Percentiles rank a stretch among this genome's conserved stretches.
Evolutionary conservation across 805 yeast species (phyloP).

Genomic region (Ogataea polymorpha): DNA sequence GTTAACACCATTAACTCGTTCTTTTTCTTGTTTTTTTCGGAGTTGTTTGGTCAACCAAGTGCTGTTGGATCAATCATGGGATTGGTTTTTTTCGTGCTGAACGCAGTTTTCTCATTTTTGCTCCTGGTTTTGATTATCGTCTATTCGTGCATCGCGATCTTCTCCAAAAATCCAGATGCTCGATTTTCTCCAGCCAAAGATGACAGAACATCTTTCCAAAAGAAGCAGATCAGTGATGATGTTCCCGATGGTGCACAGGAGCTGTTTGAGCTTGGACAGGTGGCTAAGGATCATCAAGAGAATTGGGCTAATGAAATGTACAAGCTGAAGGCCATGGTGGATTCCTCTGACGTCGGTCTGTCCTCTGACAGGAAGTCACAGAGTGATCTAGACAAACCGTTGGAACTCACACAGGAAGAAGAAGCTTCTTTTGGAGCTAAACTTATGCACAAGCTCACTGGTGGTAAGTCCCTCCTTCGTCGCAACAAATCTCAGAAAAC

Average conservation of each 20-base stretch:
- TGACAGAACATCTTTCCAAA: slow-evolving; percentile 88
- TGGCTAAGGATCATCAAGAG: slow-evolving; percentile 77
- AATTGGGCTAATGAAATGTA: slow-evolving; percentile 72
- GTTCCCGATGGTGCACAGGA: slow-evolving; percentile 41
- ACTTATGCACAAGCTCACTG: slow-evolving; percentile 41
- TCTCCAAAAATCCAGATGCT: slow-evolving; percentile 84
- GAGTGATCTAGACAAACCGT: slow-evolving; percentile 25
- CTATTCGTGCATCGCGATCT: slow-evolving; percentile 56
- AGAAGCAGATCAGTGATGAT: slow-evolving; percentile 18
- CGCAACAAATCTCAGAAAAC: slow-evolving; percentile 19
- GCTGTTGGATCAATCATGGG: slow-evolving; percentile 86
- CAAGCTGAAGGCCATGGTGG: slow-evolving; percentile 39
- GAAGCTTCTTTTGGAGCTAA: slow-evolving; percentile 38
- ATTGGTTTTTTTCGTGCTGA: slow-evolving; percentile 81
- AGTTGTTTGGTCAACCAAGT: slow-evolving; percentile 76
- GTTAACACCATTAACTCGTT: slow-evolving; percentile 78
- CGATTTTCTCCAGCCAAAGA: slow-evolving; percentile 86
- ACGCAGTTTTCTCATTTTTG: slow-evolving; percentile 82
- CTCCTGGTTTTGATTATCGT: slow-evolving; percentile 68
- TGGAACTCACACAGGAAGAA: slow-evolving; percentile 34
- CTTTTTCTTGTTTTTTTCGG: slow-evolving; percentile 81
- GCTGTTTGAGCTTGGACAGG: slow-evolving; percentile 69
- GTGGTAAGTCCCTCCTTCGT: slow-evolving; percentile 38
- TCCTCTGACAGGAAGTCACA: slow-evolving; percentile 16
- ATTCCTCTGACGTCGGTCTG: slow-evolving; percentile 22